These are phyloP conservation scores for Triticum dicoccoides DNA, from an alignment of 176 grass and related monocot species.

Conservation along the genomic window DNA sequence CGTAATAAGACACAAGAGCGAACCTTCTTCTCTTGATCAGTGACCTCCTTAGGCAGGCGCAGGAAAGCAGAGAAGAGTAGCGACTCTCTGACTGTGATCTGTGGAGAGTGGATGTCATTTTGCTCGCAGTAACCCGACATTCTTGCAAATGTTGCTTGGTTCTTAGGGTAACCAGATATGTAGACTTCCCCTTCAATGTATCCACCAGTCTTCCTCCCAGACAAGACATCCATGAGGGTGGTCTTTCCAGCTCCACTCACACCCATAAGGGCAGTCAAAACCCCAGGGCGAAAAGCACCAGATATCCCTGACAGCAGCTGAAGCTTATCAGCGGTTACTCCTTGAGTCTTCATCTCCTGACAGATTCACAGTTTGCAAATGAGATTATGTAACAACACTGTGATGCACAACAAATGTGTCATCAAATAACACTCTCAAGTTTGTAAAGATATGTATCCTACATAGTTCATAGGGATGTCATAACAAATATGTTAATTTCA, in stretches of 20 bases:
- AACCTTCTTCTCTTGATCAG: slow-evolving; percentile 61
- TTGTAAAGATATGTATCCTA: slow-evolving; percentile 3
- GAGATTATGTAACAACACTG: slow-evolving; percentile 1
- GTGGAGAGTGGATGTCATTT: slow-evolving; percentile 79
- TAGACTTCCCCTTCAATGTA: slow-evolving; percentile 72
- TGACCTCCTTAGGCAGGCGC: slow-evolving; percentile 59
- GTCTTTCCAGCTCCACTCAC: slow-evolving; percentile 80
- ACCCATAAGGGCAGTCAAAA: slow-evolving; percentile 78
- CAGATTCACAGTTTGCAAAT: slow-evolving; percentile 16
- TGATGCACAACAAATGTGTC: neutral
- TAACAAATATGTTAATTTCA: neutral
- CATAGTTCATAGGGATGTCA: neutral
- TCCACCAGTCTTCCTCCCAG: slow-evolving; percentile 74
- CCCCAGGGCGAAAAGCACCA: slow-evolving; percentile 61
- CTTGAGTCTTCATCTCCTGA: slow-evolving; percentile 80
- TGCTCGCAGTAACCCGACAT: slow-evolving; percentile 85
- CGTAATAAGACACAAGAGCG: slow-evolving; percentile 19
- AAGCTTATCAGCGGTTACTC: slow-evolving; percentile 51
- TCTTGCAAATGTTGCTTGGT: slow-evolving; percentile 69
- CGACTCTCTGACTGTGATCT: slow-evolving; percentile 71
- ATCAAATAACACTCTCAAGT: slow-evolving; percentile 6
- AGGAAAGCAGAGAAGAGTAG: slow-evolving; percentile 66
- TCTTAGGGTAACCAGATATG: slow-evolving; percentile 70
- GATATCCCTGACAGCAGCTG: slow-evolving; percentile 68
- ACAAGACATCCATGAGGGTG: slow-evolving; percentile 78